Percentiles rank a stretch among this genome's conserved stretches.
phyloP scores from a whole-genome alignment of 2,329 filamentous ascomycete genomes.

The Scedosporium boydii region DNA sequence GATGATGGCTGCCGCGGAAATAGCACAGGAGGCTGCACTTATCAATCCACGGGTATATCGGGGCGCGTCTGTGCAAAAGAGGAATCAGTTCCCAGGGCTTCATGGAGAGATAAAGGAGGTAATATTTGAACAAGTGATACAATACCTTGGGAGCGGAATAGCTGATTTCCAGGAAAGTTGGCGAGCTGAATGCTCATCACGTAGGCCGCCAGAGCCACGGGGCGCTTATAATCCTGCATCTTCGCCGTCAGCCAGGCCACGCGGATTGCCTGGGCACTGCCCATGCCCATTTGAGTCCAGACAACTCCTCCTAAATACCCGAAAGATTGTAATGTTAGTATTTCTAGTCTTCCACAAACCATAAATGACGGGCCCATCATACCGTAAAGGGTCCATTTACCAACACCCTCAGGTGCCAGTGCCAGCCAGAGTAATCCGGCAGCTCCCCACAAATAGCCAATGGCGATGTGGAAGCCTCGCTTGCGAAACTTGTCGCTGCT shows the following conservation, averaged over 20 bases:
- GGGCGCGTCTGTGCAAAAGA: slow-evolving; percentile 14
- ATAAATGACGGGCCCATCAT: not conserved
- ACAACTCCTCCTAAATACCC: slow-evolving; percentile 15
- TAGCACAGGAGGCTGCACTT: slow-evolving; percentile 16
- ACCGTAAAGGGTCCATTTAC: slow-evolving; percentile 18
- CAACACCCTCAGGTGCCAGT: slow-evolving; percentile 13
- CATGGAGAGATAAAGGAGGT: not conserved
- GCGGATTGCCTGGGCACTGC: slow-evolving; percentile 19
- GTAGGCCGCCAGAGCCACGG: slow-evolving; percentile 19
- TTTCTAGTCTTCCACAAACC: not conserved
- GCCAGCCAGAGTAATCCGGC: slow-evolving; percentile 18
- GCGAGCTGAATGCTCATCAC: slow-evolving; percentile 22
- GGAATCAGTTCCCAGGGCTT: not conserved
- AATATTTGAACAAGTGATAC: not conserved
- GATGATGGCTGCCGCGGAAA: slow-evolving; percentile 16
- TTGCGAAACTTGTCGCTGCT: slow-evolving; percentile 19
- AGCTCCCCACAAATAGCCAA: slow-evolving; percentile 17
- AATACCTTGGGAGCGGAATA: slow-evolving; percentile 17
- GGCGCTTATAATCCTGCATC: slow-evolving; percentile 19
- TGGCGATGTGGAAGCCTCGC: slow-evolving; percentile 18
- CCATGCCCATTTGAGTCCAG: slow-evolving; percentile 23
- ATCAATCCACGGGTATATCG: slow-evolving; percentile 16
- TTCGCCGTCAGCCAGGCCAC: slow-evolving; percentile 20
- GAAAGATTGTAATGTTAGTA: not conserved
- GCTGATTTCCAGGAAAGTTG: slow-evolving; percentile 20